Evolutionary conservation across 2,329 filamentous ascomycete genomes (phyloP), one percentile per base, ranked within the genome.

Genomic region (Xylaria sp.): DNA sequence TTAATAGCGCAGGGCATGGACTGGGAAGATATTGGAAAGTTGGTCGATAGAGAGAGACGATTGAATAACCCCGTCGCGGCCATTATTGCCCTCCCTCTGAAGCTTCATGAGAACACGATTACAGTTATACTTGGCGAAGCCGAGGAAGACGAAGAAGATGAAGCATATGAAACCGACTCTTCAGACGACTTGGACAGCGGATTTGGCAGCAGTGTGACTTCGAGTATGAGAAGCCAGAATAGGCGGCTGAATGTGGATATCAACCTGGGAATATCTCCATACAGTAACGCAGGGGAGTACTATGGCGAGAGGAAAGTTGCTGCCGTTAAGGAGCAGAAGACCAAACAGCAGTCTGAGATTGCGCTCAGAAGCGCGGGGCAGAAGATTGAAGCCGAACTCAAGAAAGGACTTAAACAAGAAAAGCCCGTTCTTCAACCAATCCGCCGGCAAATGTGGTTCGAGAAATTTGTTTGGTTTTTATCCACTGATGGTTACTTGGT

Each of bases 1-100:
- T 80, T 98, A n/a, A 87, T 99, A 62, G 87, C 87, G 4, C 92
- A 97, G 72, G 94, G 94, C 10, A 98, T 98, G 93, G 95, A 99
- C 70, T 99, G 95, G 95, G 87, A 92, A 10, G 91, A 97, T 67
- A 93, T 98, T 70, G 92, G 86, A 9, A 90, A 90, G 60, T 79
- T 99, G 64, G 91, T 99, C 54, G 92, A 97, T 73, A 86, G 92
- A 67, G 94, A 98, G 74, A 91, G 96, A 74, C 87, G 82, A 63
- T 83, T 88, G 49, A 83, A 87, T 27, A 99, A 99, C 67, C 87
- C 91, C 0, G 93, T 99, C 7, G 95, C 95, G 1, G 85, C 90
- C 60, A 88, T 93, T 44, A 96, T 99, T 71, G 91, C 90, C 73
- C 79, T 96, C 17, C 94, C 95, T 0, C 78, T 99, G 52, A 96